These are phyloP conservation scores for Coniochaeta ligniaria DNA, from an alignment of 2,329 filamentous ascomycete genomes.

Conservation along the genomic window DNA sequence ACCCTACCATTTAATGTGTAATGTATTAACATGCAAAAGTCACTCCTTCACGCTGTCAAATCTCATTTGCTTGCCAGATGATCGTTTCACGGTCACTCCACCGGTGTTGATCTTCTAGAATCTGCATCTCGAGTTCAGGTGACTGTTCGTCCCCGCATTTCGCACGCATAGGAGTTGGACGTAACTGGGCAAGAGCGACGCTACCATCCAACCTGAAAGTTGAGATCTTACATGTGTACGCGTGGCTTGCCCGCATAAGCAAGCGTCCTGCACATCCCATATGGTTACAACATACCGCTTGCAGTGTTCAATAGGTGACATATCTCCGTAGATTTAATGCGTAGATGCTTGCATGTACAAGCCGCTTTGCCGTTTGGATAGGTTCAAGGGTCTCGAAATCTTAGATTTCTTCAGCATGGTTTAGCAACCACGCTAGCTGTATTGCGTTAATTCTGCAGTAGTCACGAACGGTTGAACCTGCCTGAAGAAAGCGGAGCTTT, in stretches of 20 bases:
- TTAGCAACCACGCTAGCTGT: not conserved
- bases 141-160: not conserved
- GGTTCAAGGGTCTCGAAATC: not conserved
- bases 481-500: not conserved
- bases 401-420: not conserved
- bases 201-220: not conserved
- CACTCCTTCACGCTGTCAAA: not conserved
- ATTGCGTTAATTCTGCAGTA: not conserved
- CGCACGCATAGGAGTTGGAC: not conserved
- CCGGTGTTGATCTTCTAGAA: not conserved
- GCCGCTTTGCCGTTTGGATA: no score
- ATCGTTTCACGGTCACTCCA: not conserved
- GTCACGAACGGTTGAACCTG: not conserved
- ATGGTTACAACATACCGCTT: not conserved
- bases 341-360: no score
- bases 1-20: not conserved
- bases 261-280: not conserved
- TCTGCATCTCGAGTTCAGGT: not conserved
- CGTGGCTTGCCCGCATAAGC: not conserved
- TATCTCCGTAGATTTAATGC: no score
- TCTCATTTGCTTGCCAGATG: not conserved
- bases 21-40: not conserved
- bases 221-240: not conserved
- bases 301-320: not conserved
- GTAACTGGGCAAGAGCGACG: not conserved